These are phyloP conservation scores for Elsinoe perseae DNA, from an alignment of 2,329 filamentous ascomycete genomes.

Conservation along the genomic window DNA sequence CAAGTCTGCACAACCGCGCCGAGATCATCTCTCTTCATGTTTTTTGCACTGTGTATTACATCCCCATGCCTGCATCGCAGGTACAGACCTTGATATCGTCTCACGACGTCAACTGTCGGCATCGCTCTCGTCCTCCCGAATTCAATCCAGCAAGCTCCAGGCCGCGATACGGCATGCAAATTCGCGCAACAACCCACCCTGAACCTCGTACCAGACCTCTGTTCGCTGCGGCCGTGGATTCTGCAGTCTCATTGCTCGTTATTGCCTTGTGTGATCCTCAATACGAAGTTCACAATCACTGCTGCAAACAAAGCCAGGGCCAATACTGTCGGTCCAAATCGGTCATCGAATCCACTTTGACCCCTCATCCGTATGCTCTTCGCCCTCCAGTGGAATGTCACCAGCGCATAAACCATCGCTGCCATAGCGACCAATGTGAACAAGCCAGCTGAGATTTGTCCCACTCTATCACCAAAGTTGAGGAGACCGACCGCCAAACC, in stretches of 20 bases:
- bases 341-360: conserved; percentile 93
- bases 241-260: neutral
- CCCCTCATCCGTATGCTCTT: conserved; percentile 85
- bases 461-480: conserved; percentile 92
- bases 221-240: neutral
- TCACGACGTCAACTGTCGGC: too few relatives aligned
- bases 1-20: too few relatives aligned
- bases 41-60: too few relatives aligned
- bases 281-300: conserved; percentile 91
- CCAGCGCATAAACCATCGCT: conserved; percentile 88
- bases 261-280: conserved; percentile 50
- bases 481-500: conserved; percentile 93
- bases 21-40: too few relatives aligned
- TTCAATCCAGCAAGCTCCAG: too few relatives aligned
- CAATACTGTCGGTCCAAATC: conserved; percentile 85
- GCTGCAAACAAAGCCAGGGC: conserved; percentile 78
- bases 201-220: neutral
- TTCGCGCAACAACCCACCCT: neutral
- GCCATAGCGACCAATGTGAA: conserved; percentile 93
- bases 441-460: conserved; percentile 85
- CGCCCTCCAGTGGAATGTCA: conserved; percentile 95
- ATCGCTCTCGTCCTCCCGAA: neutral
- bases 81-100: too few relatives aligned
- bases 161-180: too few relatives aligned
- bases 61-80: too few relatives aligned